phyloP scores from a whole-genome alignment of 2,329 filamentous ascomycete genomes.

The Claviceps purpurea region DNA sequence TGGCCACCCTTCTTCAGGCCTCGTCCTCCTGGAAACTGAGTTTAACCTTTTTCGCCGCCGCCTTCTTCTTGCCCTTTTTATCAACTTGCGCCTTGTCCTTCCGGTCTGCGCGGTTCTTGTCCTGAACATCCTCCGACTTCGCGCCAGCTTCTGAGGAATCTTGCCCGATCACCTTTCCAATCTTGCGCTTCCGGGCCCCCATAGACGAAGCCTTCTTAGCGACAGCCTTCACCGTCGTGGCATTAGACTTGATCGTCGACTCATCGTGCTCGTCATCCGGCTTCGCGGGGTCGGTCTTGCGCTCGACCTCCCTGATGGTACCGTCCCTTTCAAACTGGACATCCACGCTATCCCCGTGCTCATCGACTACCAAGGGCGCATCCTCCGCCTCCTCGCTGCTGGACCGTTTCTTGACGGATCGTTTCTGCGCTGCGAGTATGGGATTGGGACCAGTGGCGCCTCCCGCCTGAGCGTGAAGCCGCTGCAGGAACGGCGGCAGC shows the following conservation, averaged over 20 bases:
- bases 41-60: constrained; percentile 46
- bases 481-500: constrained; percentile 47
- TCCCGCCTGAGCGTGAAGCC: constrained; percentile 39
- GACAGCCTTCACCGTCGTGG: constrained; percentile 8
- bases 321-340: constrained; percentile 31
- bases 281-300: constrained; percentile 10
- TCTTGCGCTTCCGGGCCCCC: constrained; percentile 40
- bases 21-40: constrained; percentile 50
- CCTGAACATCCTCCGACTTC: constrained; percentile 4
- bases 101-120: constrained; percentile 6
- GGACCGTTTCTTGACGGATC: constrained; percentile 40
- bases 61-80: constrained; percentile 35
- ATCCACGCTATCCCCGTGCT: constrained; percentile 50
- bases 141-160: constrained; percentile 15
- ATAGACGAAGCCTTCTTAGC: constrained; percentile 17
- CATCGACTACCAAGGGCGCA: constrained; percentile 61
- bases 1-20: constrained; percentile 21
- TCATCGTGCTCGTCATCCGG: constrained; percentile 9
- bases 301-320: constrained; percentile 19
- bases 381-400: constrained; percentile 63
- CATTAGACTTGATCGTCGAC: constrained; percentile 19
- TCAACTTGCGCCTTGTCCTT: constrained; percentile 14
- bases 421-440: constrained; percentile 33
- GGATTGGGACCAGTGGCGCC: constrained; percentile 38
- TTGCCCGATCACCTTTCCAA: constrained; percentile 23